Base-by-base conservation (phyloP, 306 rosid species). In the Prunus campanulata region DNA sequence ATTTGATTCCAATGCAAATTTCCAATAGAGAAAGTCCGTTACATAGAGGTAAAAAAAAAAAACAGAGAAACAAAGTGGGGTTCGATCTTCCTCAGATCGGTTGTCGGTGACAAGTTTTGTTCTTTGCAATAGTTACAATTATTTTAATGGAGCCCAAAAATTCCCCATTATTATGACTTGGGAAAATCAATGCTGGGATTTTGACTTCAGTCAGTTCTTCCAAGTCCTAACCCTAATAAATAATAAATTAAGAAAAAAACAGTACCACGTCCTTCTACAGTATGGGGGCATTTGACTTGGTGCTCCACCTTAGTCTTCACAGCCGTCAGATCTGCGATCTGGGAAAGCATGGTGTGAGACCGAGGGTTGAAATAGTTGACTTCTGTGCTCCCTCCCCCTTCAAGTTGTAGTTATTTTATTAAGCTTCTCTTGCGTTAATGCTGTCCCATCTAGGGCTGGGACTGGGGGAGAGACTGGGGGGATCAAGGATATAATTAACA, bases 281-380 rank as follows among this genome's bases (percentile, higher is more conserved):
- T 39, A 8, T 27, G 18, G 54, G 8, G 27, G 68, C 62, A 46
- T 42, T 79, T 72, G 82, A 72, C 74, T 66, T 5, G 18, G 7
- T 51, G 8, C 42, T 56, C 39, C 61, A 64, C 74, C 50, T 18
- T 2, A 3, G 50, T 35, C 11, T 78, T n/a, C n/a, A 11, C 8
- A 18, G 76, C 50, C 83, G 65, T 9, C 48, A 2, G 71, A 47
- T 78, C 32, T 62, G 3, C 9, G 71, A 59, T 74, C 75, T 32
- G 24, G 29, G 8, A 30, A 18, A 15, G 60, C 62, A 22, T 47
- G 71, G 29, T n/a, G 65, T 14, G 20, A 15, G 81, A 24, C 65
- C 29, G 2, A 10, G 15, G 56, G 77, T 73, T 61, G 79, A 77
- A 52, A 73, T 66, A n/a, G 73, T 82, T 73, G 85, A 82, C 85